Evolutionary conservation across 768 basidiomycete genomes (phyloP), one percentile per base, ranked within the genome.

Genomic region (Boletus insuetus): DNA sequence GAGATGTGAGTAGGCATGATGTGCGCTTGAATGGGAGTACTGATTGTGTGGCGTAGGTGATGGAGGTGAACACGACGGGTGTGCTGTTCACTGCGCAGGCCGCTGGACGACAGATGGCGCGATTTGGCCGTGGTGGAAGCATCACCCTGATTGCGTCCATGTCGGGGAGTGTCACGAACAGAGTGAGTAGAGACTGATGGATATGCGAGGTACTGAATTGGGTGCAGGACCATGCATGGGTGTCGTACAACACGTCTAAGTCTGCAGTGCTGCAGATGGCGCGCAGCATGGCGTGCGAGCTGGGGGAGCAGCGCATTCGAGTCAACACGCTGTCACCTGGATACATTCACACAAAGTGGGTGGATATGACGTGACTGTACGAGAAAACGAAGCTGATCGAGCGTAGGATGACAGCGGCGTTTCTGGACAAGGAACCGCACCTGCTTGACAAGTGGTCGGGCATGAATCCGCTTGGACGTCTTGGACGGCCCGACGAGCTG

Each of bases 211-310:
- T 10, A 34, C 32, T 34, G 13, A 34, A 20, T 17, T 8, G 2
- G 7, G 41, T 14, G 26, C 58, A 87, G 89, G 87, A 82, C 59
- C 86, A 88, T 60, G 80, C 83, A 1, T 89, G 86, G 87, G 79
- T 84, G 48, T 81, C 86, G 14, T 91, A 91, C 72, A 89, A 90
- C 70, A 77, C 81, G 46, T 87, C 85, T 73, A 91, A 91, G 70
- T 81, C 85, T 1, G 89, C 84, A 4, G 87, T 91, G 16, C 70
- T 90, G 40, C 89, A 91, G 70, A 89, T 89, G 87, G 83, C 77
- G 6, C 81, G 89, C 41, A 88, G 85, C 67, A 86, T 91, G 87
- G 89, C 89, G 5, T 89, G 87, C 64, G 89, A 91, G 65, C 77
- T 91, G 2, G 89, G 86, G 2, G 72, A 65, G 34, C 74, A 83